These are phyloP conservation scores for Mycena olivaceomarginata DNA, from an alignment of 768 basidiomycete species.

Conservation along the genomic window DNA sequence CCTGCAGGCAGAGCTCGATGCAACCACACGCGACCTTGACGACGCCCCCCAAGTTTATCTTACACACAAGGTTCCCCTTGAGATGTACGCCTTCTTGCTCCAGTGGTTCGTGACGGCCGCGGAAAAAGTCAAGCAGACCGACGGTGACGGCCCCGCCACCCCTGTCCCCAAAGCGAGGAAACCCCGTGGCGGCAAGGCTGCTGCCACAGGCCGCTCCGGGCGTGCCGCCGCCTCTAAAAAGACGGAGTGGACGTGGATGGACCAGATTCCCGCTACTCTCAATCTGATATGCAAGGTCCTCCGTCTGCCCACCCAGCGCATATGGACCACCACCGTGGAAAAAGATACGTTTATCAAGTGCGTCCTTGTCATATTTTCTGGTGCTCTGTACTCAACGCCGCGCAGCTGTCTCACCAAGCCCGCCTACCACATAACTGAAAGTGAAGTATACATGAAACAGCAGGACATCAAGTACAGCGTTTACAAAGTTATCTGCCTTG, in stretches of 20 bases:
- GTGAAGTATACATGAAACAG: slow-evolving; percentile 91
- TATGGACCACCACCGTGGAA: slow-evolving; percentile 94
- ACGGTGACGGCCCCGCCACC: slow-evolving; percentile 64
- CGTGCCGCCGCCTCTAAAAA: slow-evolving; percentile 65
- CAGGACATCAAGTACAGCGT: slow-evolving; percentile 82
- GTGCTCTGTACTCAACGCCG: slow-evolving; percentile 26
- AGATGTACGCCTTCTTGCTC: slow-evolving; percentile 95
- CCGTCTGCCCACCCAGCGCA: slow-evolving; percentile 77
- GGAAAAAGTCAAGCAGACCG: slow-evolving; percentile 82
- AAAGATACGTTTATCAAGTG: slow-evolving; percentile 91
- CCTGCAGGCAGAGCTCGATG: slow-evolving; percentile 83
- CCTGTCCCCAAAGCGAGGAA: slow-evolving; percentile 70
- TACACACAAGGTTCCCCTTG: slow-evolving; percentile 84
- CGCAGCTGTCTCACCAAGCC: slow-evolving; percentile 92
- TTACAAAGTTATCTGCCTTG: slow-evolving; percentile 92
- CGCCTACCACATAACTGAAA: slow-evolving; percentile 91
- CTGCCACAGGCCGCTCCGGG: slow-evolving; percentile 53
- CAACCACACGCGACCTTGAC: slow-evolving; percentile 81
- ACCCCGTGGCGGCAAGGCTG: slow-evolving; percentile 77
- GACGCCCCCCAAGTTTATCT: slow-evolving; percentile 79
- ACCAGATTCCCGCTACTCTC: slow-evolving; percentile 84
- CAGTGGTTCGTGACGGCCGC: slow-evolving; percentile 92
- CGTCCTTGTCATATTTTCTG: slow-evolving; percentile 50
- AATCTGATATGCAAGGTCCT: slow-evolving; percentile 84
- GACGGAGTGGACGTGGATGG: slow-evolving; percentile 84